Percentiles rank a stretch among this genome's conserved stretches.
Evolutionary conservation across 163 green algal species (phyloP).

Genomic region (Scenedesmus sp.): DNA sequence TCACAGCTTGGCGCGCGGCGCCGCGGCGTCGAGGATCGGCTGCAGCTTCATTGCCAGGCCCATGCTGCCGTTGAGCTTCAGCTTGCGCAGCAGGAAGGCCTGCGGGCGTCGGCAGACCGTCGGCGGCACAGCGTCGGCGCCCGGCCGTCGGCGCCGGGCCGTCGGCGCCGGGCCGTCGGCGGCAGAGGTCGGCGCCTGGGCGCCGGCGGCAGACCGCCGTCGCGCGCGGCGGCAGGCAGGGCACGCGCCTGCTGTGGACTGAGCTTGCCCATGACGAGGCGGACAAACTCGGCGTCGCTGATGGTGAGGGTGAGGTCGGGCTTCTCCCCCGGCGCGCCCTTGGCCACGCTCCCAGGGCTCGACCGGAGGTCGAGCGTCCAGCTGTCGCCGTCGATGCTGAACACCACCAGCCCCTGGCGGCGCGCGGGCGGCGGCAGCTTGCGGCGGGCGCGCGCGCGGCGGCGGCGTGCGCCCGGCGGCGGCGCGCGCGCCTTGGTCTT

Average conservation of each 20-base stretch:
- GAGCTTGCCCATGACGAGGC: conserved; percentile 87
- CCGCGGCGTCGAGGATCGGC: conserved; percentile 82
- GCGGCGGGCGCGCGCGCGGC: too few relatives aligned
- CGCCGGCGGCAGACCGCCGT: neutral
- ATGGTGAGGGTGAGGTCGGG: conserved; percentile 83
- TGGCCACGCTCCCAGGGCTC: conserved; percentile 57
- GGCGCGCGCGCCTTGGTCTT: conserved; percentile 40
- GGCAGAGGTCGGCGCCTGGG: neutral
- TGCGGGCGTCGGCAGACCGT: conserved; percentile 50
- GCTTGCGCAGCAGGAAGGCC: conserved; percentile 89
- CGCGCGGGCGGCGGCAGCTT: too few relatives aligned
- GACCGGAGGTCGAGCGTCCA: conserved; percentile 81
- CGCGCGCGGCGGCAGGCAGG: too few relatives aligned
- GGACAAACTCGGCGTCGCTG: conserved; percentile 77
- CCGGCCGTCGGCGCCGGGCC: too few relatives aligned
- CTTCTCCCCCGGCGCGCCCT: conserved; percentile 64
- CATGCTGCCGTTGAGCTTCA: conserved; percentile 88
- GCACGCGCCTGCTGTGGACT: conserved; percentile 78
- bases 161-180: too few relatives aligned
- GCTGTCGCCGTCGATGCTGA: conserved; percentile 81
- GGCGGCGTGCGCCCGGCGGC: too few relatives aligned
- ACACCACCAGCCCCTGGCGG: conserved; percentile 80
- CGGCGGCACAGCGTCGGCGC: too few relatives aligned
- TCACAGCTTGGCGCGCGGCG: conserved; percentile 81
- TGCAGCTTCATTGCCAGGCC: conserved; percentile 86